Evolutionary conservation across 2,329 filamentous ascomycete genomes (phyloP).

Genomic region (Cyphellophora europaea): DNA sequence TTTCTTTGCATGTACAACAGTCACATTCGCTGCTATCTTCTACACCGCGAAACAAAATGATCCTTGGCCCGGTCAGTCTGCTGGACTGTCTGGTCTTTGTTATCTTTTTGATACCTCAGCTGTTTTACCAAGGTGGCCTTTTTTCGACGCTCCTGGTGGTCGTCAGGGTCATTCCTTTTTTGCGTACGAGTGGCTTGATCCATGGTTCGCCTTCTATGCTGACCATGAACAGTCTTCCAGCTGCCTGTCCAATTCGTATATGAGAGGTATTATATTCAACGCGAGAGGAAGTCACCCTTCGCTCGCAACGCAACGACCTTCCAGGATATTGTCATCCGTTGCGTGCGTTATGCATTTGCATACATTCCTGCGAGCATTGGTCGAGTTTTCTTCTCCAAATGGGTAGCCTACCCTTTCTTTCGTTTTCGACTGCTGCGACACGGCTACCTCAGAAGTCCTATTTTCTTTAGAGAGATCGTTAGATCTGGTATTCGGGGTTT

Average conservation of each 20-base stretch:
- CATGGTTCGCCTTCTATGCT: background rate
- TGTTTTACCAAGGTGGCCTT: constrained; percentile 59
- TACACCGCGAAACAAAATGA: too few species aligned
- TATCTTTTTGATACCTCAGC: constrained; percentile 59
- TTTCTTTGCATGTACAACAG: too few species aligned
- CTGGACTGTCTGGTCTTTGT: constrained; percentile 68
- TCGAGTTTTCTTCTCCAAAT: constrained; percentile 68
- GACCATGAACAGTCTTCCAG: constrained; percentile 25
- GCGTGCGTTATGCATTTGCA: constrained; percentile 68
- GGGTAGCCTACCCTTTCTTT: constrained; percentile 64
- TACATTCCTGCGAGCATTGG: constrained; percentile 60
- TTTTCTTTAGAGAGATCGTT: constrained; percentile 54
- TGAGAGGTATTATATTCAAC: constrained; percentile 45
- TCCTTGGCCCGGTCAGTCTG: constrained; percentile 64
- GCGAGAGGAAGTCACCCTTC: constrained; percentile 47
- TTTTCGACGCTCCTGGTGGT: constrained; percentile 44
- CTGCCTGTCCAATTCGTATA: constrained; percentile 51
- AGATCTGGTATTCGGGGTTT: constrained; percentile 51
- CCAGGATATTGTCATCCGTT: constrained; percentile 68
- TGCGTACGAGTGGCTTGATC: constrained; percentile 44
- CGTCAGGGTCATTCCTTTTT: constrained; percentile 57
- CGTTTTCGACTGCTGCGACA: constrained; percentile 67
- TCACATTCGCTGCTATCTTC: too few species aligned
- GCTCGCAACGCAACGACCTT: constrained; percentile 62
- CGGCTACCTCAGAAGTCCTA: constrained; percentile 53